Conservation (phyloP, 140 eudicot genomes). For the Ambrosia hybrid region DNA sequence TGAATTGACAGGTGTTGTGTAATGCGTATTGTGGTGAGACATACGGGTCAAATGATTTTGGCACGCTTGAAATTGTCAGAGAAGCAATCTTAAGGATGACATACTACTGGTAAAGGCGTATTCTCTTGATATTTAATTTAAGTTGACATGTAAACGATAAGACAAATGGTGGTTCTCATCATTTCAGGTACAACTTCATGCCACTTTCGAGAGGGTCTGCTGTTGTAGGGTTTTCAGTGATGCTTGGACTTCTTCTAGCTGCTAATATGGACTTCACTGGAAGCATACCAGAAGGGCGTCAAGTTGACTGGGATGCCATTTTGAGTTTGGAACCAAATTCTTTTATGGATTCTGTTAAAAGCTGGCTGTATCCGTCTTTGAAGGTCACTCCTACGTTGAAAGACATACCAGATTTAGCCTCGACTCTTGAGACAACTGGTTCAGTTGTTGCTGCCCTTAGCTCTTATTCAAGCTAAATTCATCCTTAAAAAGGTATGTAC, state of each 20-base stretch:
- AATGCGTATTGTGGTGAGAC: conserved; percentile 86
- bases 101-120: conserved; percentile 74
- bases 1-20: conserved; percentile 63
- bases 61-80: conserved; percentile 74
- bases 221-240: conserved; percentile 71
- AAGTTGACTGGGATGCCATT: conserved; percentile 98
- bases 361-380: conserved; percentile 79
- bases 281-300: conserved; percentile 84
- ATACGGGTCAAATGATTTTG: conserved; percentile 80
- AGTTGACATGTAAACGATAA: background rate
- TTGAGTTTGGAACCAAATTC: conserved; percentile 59
- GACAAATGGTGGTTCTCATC: conserved; percentile 32
- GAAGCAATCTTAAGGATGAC: conserved; percentile 92
- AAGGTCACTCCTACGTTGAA: conserved; percentile 85
- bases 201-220: conserved; percentile 95
- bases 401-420: conserved; percentile 83
- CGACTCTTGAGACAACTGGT: conserved; percentile 86
- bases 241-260: conserved; percentile 86
- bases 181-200: conserved; percentile 88
- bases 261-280: conserved; percentile 98
- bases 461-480: conserved; percentile 51
- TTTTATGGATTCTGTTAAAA: conserved; percentile 66
- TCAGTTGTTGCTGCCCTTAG: conserved; percentile 88
- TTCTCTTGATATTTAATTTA: background rate
- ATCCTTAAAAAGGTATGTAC: conserved; percentile 18